Base-by-base conservation (phyloP, 371 early-diverging fungal species). In the Lichtheimia ramosa region DNA sequence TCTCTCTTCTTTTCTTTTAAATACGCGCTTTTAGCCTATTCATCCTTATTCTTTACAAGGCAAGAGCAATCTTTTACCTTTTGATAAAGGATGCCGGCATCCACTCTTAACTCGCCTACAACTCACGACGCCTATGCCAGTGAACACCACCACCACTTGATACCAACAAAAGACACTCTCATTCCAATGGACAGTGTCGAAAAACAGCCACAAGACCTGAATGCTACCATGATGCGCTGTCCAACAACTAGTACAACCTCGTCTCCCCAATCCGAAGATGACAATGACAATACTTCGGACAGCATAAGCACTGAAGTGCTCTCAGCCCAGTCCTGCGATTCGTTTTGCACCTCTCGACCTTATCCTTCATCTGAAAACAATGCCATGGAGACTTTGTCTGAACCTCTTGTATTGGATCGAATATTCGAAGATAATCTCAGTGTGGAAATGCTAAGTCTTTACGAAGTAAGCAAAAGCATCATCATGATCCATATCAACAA, bases 401-500 rank as follows among this genome's bases (percentile, higher is more conserved):
- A 40, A 18, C 62, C 62, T 18, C 27, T 61, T 15, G 15, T 24
- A 4, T 48, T 61, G 7, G 62, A 61, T 27, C 55, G 55, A 54
- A 21, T 43, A 28, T 46, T 42, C 8, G 55, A 63, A 49, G 58
- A 60, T 40, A 20, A 59, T 52, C 55, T 67, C n/a, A 59, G 63
- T 48, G 59, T 62, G 27, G 55, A 62, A 5, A 69, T 72, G 51
- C 39, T 75, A 24, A 59, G 27, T 20, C 41, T 70, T n/a, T 74
- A 66, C 23, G 66, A 70, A 61, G 74, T 70, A 74, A 56, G 39
- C 20, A 21, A n/a, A n/a, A n/a, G 25, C 15, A 14, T 42, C 25
- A 25, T 25, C 25, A 27, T n/a, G 14, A 15, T 2, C 15, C 15
- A n/a, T 51, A 2, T 51, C 14, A n/a, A n/a, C 14, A 12, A 20